Base-by-base conservation (phyloP, 208 protist species). In the Crithidia mellificae region DNA sequence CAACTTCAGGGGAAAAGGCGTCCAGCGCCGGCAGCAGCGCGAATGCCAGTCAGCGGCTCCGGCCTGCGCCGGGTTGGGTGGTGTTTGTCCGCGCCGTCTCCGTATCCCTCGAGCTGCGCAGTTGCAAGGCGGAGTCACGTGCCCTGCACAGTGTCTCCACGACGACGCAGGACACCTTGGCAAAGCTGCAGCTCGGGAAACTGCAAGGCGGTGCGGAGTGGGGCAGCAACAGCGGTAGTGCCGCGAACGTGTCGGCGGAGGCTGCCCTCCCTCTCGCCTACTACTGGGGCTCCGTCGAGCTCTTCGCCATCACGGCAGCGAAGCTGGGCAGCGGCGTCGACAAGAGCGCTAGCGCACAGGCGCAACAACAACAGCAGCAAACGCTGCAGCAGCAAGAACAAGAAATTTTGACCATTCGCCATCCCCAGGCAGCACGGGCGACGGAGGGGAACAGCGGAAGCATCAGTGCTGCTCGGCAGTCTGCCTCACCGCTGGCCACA, bases 251-350 rank as follows among this genome's bases (percentile, higher is more conserved):
- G 22, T 14, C 41, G 11, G 11, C 27, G 29, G 52, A 41, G 5
- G 27, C 68, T 3, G 15, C 25, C 15, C 61, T 74, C 19, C 61
- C 54, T 9, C 20, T 43, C 0, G 68, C 68, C 9, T 63, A 68
- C 56, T 76, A 76, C 25, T 76, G 70, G 70, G 70, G 70, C 15
- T 59, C 62, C 20, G 49, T 70, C 38, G 56, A 76, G 12, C 36
- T 39, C 20, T 30, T 76, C 19, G 20, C 30, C 46, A 29, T 76
- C 34, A 66, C 63, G 8, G 68, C 68, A 22, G 53, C 46, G 2
- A 54, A 64, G 3, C 54, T 68, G 29, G 25, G 24, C 24, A 49
- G 39, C 55, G 46, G 46, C 27, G 46, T 15, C n/a, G n/a, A n/a
- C n/a, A n/a, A n/a, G n/a, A n/a, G n/a, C n/a, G n/a, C n/a, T n/a